A percentile compares a stretch with the other conserved stretches of the same genome.
Evolutionary conservation across 495 filamentous ascomycete species (phyloP).

Genomic region (Extremus antarcticus): DNA sequence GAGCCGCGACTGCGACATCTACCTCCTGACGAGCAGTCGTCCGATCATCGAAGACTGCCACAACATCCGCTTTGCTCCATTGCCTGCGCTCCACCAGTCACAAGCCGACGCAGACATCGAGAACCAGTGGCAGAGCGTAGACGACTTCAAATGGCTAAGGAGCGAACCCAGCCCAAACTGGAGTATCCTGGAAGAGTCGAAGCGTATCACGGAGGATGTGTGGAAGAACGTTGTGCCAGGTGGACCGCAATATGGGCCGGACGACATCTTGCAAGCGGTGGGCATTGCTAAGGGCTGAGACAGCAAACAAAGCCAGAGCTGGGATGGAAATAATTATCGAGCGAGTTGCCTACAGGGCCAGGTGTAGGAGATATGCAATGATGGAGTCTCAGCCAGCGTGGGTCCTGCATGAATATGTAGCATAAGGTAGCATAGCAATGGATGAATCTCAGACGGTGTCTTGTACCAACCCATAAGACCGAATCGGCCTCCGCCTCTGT

Average conservation of each 20-base stretch:
- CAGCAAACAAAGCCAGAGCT: background rate
- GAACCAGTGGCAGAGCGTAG: constrained; percentile 66
- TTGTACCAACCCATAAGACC: background rate
- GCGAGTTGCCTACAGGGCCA: too few relatives aligned
- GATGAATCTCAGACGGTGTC: background rate
- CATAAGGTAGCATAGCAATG: background rate
- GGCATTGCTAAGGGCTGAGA: constrained; percentile 6
- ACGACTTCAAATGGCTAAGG: constrained; percentile 97
- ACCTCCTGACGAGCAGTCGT: constrained; percentile 66
- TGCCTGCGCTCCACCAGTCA: constrained; percentile 60
- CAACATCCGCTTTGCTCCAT: constrained; percentile 64
- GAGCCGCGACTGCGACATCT: constrained; percentile 66
- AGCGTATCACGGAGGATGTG: constrained; percentile 49
- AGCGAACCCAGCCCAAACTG: constrained; percentile 80
- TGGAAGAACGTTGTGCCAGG: constrained; percentile 65
- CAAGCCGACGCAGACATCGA: constrained; percentile 2
- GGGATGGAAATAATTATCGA: background rate
- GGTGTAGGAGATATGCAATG: background rate
- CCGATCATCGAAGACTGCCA: constrained; percentile 90
- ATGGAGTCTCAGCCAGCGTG: background rate
- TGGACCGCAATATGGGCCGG: constrained; percentile 47
- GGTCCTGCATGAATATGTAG: background rate
- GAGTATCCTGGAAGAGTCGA: constrained; percentile 51
- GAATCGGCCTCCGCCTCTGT: too few relatives aligned
- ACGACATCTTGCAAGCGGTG: constrained; percentile 53